A percentile compares a stretch with the other conserved stretches of the same genome.
These are phyloP conservation scores for Pleurotus eryngii DNA, from an alignment of 768 basidiomycete genomes.

Conservation along the genomic window DNA sequence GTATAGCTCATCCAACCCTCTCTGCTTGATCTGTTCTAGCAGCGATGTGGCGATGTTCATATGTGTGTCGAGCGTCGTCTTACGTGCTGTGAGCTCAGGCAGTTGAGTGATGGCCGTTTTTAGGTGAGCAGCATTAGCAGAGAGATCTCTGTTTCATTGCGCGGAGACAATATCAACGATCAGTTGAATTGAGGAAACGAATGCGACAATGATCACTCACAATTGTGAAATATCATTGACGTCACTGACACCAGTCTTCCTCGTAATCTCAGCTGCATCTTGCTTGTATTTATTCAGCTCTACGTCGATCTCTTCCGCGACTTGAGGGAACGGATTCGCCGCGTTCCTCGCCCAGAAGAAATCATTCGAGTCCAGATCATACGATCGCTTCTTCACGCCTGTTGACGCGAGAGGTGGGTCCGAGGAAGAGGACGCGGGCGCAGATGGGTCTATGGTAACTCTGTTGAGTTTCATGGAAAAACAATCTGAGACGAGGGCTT, in stretches of 20 bases:
- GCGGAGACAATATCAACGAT: too few species aligned
- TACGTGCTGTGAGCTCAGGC: slow-evolving; percentile 94
- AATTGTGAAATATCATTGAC: slow-evolving; percentile 93
- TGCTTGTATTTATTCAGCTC: slow-evolving; percentile 92
- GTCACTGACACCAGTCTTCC: slow-evolving; percentile 94
- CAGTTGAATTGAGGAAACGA: too few species aligned
- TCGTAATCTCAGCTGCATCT: slow-evolving; percentile 95
- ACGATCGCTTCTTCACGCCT: slow-evolving; percentile 65
- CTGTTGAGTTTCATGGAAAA: slow-evolving; percentile 96
- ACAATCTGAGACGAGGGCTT: slow-evolving; percentile 96
- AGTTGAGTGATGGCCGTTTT: slow-evolving; percentile 97
- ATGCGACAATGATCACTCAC: slow-evolving; percentile 39
- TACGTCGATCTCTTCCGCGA: slow-evolving; percentile 93
- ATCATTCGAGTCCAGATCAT: slow-evolving; percentile 97
- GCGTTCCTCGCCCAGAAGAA: slow-evolving; percentile 99
- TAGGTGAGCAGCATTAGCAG: slow-evolving; percentile 89
- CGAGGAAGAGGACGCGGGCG: slow-evolving; percentile 11
- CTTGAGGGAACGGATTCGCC: slow-evolving; percentile 94
- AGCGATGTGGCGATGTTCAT: slow-evolving; percentile 99
- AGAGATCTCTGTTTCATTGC: slow-evolving; percentile 61
- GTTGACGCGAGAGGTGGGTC: neutral
- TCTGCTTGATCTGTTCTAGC: slow-evolving; percentile 91
- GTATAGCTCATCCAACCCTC: slow-evolving; percentile 95
- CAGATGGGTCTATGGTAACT: slow-evolving; percentile 66
- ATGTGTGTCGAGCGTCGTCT: slow-evolving; percentile 94